These are phyloP conservation scores for Mycena sanguinolenta DNA, from an alignment of 768 basidiomycete species.

Conservation along the genomic window DNA sequence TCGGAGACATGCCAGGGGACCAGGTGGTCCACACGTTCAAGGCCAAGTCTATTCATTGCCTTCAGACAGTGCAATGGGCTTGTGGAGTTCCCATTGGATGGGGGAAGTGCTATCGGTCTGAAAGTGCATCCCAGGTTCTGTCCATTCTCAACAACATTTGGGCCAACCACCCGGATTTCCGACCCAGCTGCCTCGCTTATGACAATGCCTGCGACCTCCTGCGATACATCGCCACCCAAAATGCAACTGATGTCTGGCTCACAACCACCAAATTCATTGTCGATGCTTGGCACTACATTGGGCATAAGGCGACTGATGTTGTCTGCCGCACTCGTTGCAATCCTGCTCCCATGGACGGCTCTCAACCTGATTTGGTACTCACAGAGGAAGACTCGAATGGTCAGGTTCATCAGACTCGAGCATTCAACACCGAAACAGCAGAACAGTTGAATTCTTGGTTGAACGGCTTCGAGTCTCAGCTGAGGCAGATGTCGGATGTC, in stretches of 20 bases:
- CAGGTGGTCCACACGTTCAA: constrained; percentile 33
- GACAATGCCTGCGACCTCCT: constrained; percentile 35
- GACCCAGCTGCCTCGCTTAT: constrained; percentile 31
- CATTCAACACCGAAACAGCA: too few species aligned
- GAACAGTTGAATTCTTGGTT: too few species aligned
- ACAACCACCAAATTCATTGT: too few species aligned
- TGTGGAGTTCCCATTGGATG: constrained; percentile 35
- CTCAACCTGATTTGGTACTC: too few species aligned
- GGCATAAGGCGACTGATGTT: too few species aligned
- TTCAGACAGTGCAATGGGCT: constrained; percentile 39
- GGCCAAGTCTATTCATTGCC: constrained; percentile 29
- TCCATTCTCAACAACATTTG: constrained; percentile 17
- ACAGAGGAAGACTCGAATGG: too few species aligned
- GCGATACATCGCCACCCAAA: constrained; percentile 7
- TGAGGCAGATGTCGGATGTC: too few species aligned
- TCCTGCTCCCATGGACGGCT: too few species aligned
- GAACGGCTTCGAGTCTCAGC: too few species aligned
- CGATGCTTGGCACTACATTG: too few species aligned
- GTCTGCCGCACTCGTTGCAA: too few species aligned
- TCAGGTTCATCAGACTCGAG: too few species aligned
- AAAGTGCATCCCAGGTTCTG: constrained; percentile 34
- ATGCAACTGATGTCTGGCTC: constrained; percentile 29
- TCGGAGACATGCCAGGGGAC: constrained; percentile 12
- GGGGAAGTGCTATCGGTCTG: constrained; percentile 36
- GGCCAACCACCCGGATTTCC: neutral